Evolutionary conservation across 176 grass and related monocot genomes (phyloP).

Genomic region (Oryza glaberrima): DNA sequence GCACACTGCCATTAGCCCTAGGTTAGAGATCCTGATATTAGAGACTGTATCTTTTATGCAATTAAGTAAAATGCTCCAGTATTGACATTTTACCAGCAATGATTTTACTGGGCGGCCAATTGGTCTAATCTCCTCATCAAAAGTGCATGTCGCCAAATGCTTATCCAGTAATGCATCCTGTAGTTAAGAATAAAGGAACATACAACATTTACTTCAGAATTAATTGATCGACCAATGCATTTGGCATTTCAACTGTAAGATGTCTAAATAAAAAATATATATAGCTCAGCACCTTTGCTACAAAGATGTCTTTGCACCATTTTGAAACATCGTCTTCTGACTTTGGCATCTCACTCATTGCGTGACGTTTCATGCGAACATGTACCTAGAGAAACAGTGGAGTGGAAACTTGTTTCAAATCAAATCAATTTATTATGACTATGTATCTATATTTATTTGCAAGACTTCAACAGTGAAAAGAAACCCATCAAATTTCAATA

Average conservation of each 20-base stretch:
- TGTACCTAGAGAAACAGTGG: slow-evolving; percentile 61
- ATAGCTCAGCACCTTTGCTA: slow-evolving; percentile 65
- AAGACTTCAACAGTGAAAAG: not conserved
- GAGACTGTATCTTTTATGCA: not conserved
- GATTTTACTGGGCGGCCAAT: slow-evolving; percentile 86
- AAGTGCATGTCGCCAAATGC: slow-evolving; percentile 73
- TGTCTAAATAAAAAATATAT: slow-evolving; percentile 14
- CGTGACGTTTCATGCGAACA: slow-evolving; percentile 85
- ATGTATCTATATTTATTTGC: not conserved
- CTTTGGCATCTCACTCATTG: slow-evolving; percentile 80
- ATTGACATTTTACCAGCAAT: slow-evolving; percentile 68
- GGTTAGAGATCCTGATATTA: not conserved
- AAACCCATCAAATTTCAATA: slow-evolving; percentile 26
- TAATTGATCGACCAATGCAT: slow-evolving; percentile 4
- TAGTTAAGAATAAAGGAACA: slow-evolving; percentile 11
- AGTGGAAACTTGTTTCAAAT: not conserved
- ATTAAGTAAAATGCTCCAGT: not conserved
- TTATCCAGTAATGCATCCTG: slow-evolving; percentile 90
- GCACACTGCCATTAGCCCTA: not conserved
- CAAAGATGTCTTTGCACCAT: slow-evolving; percentile 91
- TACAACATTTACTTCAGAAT: slow-evolving; percentile 17
- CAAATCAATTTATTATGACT: not conserved
- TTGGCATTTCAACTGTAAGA: not conserved
- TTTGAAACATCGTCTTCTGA: slow-evolving; percentile 82
- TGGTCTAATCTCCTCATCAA: slow-evolving; percentile 74